Evolutionary conservation across 805 yeast genomes (phyloP).

Genomic region (Hanseniaspora valbyensis): DNA sequence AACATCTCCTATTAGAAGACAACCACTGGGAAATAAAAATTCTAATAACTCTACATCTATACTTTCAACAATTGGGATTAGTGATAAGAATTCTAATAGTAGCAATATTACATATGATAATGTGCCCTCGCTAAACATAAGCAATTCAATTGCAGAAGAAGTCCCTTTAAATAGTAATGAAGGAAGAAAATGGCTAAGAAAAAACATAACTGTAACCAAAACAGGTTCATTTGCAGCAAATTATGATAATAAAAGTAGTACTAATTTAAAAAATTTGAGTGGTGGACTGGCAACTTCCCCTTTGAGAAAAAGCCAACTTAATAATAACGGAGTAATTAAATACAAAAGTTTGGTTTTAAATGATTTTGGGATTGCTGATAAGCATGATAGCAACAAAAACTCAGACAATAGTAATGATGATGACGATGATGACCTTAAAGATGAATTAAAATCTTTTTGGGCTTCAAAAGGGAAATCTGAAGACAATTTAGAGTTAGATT

Average conservation of each 20-base stretch:
- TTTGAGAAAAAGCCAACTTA: not conserved
- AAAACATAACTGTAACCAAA: constrained; percentile 9
- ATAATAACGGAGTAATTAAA: not conserved
- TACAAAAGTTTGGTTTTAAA: constrained; percentile 12
- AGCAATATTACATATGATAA: too few species aligned
- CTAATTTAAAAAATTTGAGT: too few species aligned
- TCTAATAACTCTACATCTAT: not conserved
- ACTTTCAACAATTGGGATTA: not conserved
- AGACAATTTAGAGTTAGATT: not conserved
- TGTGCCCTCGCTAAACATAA: not conserved
- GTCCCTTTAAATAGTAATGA: too few species aligned
- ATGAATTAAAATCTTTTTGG: not conserved
- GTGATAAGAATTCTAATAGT: not conserved
- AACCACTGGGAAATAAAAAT: constrained; percentile 8
- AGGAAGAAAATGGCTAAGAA: constrained; percentile 3
- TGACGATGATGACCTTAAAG: not conserved
- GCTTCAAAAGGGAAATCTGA: not conserved
- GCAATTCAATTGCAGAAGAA: too few species aligned
- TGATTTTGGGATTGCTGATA: not conserved
- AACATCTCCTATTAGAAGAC: not conserved
- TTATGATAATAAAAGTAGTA: not conserved
- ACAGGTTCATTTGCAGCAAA: constrained; percentile 7
- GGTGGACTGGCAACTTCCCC: not conserved
- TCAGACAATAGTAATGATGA: not conserved
- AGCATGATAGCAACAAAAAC: not conserved